Evolutionary conservation across 768 basidiomycete species (phyloP), one percentile per base, ranked within the genome.

Genomic region (Tylopilus intermedius): DNA sequence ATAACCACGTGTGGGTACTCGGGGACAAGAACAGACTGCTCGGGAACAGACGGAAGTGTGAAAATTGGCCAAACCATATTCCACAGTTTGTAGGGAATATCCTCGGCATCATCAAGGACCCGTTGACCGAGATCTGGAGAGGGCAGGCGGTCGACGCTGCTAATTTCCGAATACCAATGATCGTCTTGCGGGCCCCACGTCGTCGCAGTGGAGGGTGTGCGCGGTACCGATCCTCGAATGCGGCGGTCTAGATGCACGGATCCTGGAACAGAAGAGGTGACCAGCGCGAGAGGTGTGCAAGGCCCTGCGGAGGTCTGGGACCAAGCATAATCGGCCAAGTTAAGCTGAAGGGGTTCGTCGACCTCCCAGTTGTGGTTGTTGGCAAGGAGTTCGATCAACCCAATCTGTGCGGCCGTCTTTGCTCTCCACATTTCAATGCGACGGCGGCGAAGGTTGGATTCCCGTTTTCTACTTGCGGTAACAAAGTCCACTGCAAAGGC

Each of bases 291-390:
- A 41, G 75, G 73, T 47, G 76, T 76, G 30, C 69, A 70, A 21
- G 87, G 88, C n/a, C 88, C 87, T 2, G 68, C 67, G 7, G 87
- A 88, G 8, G 84, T 83, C 24, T 80, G 74, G 8, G 86, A 86
- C 83, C 86, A 90, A 8, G 75, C 62, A 61, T 78, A 90, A 57
- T 88, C 86, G 40, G 81, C 81, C 27, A 84, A 66, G 56, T 84
- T 76, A 49, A 86, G 68, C 53, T 76, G 77, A 11, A 74, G 70
- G 22, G 70, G 69, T n/a, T 62, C 62, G 13, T 62, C 58, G 2
- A 52, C 67, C 26, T 63, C 61, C 56, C 62, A 59, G 21, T 32
- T 14, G 29, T 57, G 60, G 44, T 61, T 56, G 39, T 58, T 61
- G 13, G 55, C 41, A n/a, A 56, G 29, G 5, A 58, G 51, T 45